These are phyloP conservation scores for Zygoascus tannicola DNA, from an alignment of 805 yeast genomes.

Conservation along the genomic window DNA sequence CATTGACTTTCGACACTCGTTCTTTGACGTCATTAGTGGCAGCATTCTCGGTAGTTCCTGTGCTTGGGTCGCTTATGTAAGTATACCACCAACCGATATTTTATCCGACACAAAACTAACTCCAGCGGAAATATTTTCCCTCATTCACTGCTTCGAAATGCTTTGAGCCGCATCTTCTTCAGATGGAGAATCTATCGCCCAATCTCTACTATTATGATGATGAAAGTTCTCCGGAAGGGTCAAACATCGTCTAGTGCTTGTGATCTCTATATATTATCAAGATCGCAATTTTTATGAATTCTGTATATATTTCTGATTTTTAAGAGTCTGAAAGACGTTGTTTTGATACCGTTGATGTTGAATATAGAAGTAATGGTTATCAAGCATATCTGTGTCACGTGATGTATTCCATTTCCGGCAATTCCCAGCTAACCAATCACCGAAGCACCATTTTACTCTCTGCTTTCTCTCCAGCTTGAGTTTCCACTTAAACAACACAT, in stretches of 20 bases:
- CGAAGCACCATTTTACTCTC: not conserved
- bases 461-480: not conserved
- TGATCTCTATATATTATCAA: no score
- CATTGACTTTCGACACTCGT: constrained; percentile 87
- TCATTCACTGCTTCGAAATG: constrained; percentile 9
- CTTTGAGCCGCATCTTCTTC: constrained; percentile 11
- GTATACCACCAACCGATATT: no score
- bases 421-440: not conserved
- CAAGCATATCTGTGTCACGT: not conserved
- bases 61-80: constrained; percentile 38
- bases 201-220: not conserved
- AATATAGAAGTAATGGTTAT: no score
- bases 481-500: no score
- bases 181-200: not conserved
- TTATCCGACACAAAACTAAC: no score
- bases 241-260: not conserved
- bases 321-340: no score
- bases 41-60: constrained; percentile 51
- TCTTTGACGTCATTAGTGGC: constrained; percentile 73
- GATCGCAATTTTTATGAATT: no score
- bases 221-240: constrained; percentile 1
- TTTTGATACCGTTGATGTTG: no score
- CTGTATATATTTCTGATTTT: no score
- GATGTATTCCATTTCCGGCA: not conserved
- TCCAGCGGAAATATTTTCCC: constrained; percentile 18